Conservation (phyloP, 176 grass and related monocot species). For the Poa pratensis region DNA sequence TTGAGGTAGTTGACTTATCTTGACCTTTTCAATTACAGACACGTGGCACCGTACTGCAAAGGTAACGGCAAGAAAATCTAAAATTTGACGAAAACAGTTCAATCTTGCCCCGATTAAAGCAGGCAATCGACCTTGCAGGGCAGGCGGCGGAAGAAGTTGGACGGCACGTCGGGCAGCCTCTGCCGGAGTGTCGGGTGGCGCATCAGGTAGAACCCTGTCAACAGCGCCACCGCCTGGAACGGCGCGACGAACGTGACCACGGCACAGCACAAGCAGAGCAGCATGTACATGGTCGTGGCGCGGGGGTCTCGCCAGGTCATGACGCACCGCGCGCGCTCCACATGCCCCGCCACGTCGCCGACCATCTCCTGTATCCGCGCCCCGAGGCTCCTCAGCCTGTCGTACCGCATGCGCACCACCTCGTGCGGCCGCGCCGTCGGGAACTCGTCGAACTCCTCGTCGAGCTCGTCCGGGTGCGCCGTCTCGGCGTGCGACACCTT, state of each 20-base stretch:
- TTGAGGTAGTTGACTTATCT: neutral
- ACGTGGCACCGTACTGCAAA: neutral
- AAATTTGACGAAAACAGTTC: neutral
- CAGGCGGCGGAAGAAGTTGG: conserved; percentile 71
- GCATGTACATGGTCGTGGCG: conserved; percentile 65
- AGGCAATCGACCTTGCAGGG: conserved; percentile 79
- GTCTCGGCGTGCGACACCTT: conserved; percentile 66
- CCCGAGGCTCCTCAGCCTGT: conserved; percentile 69
- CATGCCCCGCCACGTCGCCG: conserved; percentile 67
- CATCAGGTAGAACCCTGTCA: conserved; percentile 69
- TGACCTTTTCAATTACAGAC: neutral
- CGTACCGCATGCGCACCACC: conserved; percentile 78
- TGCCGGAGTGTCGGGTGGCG: conserved; percentile 68
- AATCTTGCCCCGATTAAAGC: conserved; percentile 32
- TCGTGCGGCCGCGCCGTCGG: conserved; percentile 60
- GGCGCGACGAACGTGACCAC: conserved; percentile 54
- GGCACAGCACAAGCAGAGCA: conserved; percentile 53
- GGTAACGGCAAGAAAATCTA: neutral
- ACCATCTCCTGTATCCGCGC: conserved; percentile 79
- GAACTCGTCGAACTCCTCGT: conserved; percentile 91
- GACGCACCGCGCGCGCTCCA: conserved; percentile 54
- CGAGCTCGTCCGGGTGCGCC: conserved; percentile 71
- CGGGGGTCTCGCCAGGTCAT: conserved; percentile 73
- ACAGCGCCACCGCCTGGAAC: conserved; percentile 67
- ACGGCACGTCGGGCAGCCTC: conserved; percentile 56